These are phyloP conservation scores for Brassica carinata DNA, from an alignment of 345 rosid genomes.

Conservation along the genomic window DNA sequence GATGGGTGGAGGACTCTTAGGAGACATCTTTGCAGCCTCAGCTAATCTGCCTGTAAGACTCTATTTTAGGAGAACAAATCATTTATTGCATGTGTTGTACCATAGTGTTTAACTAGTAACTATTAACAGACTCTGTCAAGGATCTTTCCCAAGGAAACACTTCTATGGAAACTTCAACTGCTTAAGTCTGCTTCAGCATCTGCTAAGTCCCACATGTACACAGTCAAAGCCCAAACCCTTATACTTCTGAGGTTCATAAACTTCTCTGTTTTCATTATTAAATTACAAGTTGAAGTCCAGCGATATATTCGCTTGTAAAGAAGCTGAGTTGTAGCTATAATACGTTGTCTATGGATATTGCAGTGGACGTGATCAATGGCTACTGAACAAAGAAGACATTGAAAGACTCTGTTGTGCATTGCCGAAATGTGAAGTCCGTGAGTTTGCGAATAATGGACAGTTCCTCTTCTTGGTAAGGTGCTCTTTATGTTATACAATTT, in stretches of 20 bases:
- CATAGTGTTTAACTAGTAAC: slow-evolving; percentile 6
- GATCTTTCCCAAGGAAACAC: slow-evolving; percentile 64
- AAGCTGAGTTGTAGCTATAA: neutral
- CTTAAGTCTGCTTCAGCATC: slow-evolving; percentile 60
- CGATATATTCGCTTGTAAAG: too few relatives aligned
- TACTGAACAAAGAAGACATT: slow-evolving; percentile 67
- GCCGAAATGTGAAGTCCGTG: slow-evolving; percentile 58
- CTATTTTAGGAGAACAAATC: neutral
- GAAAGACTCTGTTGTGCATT: slow-evolving; percentile 48
- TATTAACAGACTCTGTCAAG: slow-evolving; percentile 55
- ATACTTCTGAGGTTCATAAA: slow-evolving; percentile 59
- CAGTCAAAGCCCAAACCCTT: slow-evolving; percentile 59
- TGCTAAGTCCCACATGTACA: slow-evolving; percentile 56
- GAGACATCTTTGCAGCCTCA: slow-evolving; percentile 37
- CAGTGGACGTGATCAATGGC: slow-evolving; percentile 72
- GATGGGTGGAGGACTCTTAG: slow-evolving; percentile 35
- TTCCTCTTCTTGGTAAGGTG: slow-evolving; percentile 66
- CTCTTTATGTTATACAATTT: neutral
- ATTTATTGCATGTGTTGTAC: neutral
- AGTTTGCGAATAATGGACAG: slow-evolving; percentile 54
- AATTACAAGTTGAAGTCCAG: too few relatives aligned
- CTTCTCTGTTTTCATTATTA: slow-evolving; percentile 18
- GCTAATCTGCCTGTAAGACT: slow-evolving; percentile 46
- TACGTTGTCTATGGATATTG: neutral
- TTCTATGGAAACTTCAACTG: slow-evolving; percentile 77